Evolutionary conservation across 768 basidiomycete species (phyloP).

Genomic region (Tylopilus subfusipes): DNA sequence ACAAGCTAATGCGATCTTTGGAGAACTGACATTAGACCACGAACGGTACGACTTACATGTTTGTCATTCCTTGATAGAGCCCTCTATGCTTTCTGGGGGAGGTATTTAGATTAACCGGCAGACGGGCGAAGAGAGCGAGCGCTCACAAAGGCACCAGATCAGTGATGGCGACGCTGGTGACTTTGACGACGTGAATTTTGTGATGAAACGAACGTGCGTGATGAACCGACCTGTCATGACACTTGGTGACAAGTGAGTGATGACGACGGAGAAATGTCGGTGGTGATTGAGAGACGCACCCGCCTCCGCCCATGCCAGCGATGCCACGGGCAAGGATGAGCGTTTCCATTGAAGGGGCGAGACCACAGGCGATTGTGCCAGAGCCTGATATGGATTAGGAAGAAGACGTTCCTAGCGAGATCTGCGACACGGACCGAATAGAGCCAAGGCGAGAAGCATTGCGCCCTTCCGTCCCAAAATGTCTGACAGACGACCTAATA

Average conservation of each 20-base stretch:
- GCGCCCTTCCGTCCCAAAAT: conserved; percentile 83
- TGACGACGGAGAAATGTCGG: background rate
- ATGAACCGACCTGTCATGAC: conserved; percentile 71
- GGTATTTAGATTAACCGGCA: conserved; percentile 1
- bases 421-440: conserved; percentile 63
- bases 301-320: conserved; percentile 91
- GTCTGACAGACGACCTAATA: conserved; percentile 74
- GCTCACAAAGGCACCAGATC: conserved; percentile 87
- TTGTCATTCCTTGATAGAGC: conserved; percentile 87
- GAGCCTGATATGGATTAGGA: conserved; percentile 45
- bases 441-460: conserved; percentile 75
- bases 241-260: conserved; percentile 38
- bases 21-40: conserved; percentile 8
- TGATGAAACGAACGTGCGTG: conserved; percentile 1
- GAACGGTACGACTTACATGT: conserved; percentile 54
- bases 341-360: conserved; percentile 81
- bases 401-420: conserved; percentile 9
- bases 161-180: conserved; percentile 77
- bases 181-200: conserved; percentile 40
- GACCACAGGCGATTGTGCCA: conserved; percentile 82
- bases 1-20: conserved; percentile 49
- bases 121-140: background rate
- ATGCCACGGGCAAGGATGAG: conserved; percentile 80
- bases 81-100: conserved; percentile 74
- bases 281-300: conserved; percentile 45